Conservation (phyloP, 164 flowering plant species). For the Santalum album region DNA sequence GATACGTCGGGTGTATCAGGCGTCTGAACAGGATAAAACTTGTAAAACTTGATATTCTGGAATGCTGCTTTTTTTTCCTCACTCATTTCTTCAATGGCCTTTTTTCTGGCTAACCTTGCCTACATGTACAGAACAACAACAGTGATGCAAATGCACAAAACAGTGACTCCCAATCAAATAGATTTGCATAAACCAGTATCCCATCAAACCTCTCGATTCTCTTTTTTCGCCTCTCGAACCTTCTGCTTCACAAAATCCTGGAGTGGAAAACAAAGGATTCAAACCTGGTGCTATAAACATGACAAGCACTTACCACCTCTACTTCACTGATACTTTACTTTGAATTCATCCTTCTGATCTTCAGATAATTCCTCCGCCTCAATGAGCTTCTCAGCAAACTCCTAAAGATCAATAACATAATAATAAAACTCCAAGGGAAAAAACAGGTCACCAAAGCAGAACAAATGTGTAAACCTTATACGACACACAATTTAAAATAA, state of each 20-base stretch:
- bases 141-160: background rate
- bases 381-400: conserved; percentile 56
- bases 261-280: background rate
- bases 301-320: background rate
- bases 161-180: background rate
- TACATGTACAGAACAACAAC: conserved; percentile 19
- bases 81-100: conserved; percentile 68
- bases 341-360: conserved; percentile 78
- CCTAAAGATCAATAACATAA: conserved; percentile 55
- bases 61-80: conserved; percentile 57
- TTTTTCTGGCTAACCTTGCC: conserved; percentile 84
- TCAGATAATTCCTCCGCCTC: conserved; percentile 53
- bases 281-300: background rate
- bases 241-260: conserved; percentile 77
- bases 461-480: no score
- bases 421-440: no score
- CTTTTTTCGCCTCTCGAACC: conserved; percentile 76
- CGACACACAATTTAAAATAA: no score
- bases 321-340: conserved; percentile 32
- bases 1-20: conserved; percentile 81
- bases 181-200: background rate
- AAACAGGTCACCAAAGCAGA: no score
- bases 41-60: conserved; percentile 72
- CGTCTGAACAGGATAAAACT: conserved; percentile 84
- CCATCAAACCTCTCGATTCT: conserved; percentile 59